Percentiles rank a stretch among this genome's conserved stretches.
Conservation (phyloP, 805 yeast species). For the Ogataea methylovora region DNA sequence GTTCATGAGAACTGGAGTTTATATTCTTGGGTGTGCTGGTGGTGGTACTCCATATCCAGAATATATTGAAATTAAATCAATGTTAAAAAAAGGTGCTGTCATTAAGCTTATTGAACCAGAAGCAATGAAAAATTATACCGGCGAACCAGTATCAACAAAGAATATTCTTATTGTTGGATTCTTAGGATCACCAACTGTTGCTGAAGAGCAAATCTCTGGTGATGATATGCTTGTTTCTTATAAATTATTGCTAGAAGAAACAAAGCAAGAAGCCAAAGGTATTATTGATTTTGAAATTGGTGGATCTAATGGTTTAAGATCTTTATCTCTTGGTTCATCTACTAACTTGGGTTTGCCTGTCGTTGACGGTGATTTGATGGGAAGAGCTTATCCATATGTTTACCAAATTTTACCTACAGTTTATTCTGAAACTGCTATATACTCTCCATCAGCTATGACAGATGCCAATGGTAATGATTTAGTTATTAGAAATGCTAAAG, state of each 20-base stretch:
- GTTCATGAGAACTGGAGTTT: slow-evolving; percentile 29
- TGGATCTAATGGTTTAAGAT: slow-evolving; percentile 29
- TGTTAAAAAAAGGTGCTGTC: slow-evolving; percentile 26
- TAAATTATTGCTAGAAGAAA: slow-evolving; percentile 20
- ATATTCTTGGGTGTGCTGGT: slow-evolving; percentile 44
- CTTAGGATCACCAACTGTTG: slow-evolving; percentile 42
- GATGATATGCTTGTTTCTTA: slow-evolving; percentile 28
- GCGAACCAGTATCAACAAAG: slow-evolving; percentile 20
- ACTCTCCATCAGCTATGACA: slow-evolving; percentile 17
- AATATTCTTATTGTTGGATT: slow-evolving; percentile 26
- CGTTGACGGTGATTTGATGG: slow-evolving; percentile 34
- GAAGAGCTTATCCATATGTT: slow-evolving; percentile 33
- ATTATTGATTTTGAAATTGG: slow-evolving; percentile 30
- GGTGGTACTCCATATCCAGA: slow-evolving; percentile 41
- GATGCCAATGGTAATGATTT: no score
- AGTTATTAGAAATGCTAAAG: no score
- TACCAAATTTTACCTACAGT: slow-evolving; percentile 27
- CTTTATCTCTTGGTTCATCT: slow-evolving; percentile 10
- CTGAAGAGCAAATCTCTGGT: slow-evolving; percentile 34
- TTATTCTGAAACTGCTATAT: slow-evolving; percentile 14
- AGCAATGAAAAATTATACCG: slow-evolving; percentile 19
- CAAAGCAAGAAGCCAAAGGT: slow-evolving; percentile 18
- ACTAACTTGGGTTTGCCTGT: slow-evolving; percentile 7
- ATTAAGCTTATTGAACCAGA: slow-evolving; percentile 28
- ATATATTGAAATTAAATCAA: slow-evolving; percentile 26